Percentiles rank a stretch among this genome's conserved stretches.
Evolutionary conservation across 1,284 basidiomycete genomes (phyloP).

Genomic region (Trametes hirsuta): DNA sequence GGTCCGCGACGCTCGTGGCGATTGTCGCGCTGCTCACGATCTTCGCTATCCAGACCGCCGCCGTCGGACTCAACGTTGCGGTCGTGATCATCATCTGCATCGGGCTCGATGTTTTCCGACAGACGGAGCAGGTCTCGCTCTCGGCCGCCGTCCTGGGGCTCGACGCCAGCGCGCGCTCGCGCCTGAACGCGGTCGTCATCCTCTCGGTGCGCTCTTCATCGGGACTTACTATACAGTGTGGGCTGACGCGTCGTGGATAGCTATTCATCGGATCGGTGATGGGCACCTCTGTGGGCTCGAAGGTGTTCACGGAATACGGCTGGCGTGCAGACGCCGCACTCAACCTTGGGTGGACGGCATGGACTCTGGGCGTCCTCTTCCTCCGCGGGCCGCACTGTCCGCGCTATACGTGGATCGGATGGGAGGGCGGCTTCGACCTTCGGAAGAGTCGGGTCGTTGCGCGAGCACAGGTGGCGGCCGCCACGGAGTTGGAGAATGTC

Average conservation of each 20-base stretch:
- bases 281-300: conserved; percentile 56
- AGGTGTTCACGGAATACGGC: conserved; percentile 52
- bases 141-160: conserved; percentile 45
- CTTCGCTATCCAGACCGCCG: conserved; percentile 47
- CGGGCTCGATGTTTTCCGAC: conserved; percentile 51
- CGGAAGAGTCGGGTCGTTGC: conserved; percentile 25
- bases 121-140: conserved; percentile 47
- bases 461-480: conserved; percentile 1
- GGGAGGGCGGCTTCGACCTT: conserved; percentile 37
- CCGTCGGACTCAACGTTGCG: conserved; percentile 47
- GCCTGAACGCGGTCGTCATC: conserved; percentile 55
- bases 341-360: conserved; percentile 49
- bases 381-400: conserved; percentile 46
- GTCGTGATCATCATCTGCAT: conserved; percentile 49
- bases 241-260: conserved; percentile 13
- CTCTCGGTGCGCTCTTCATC: conserved; percentile 41
- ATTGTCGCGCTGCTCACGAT: conserved; percentile 38
- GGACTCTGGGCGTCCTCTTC: conserved; percentile 44
- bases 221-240: too few relatives aligned
- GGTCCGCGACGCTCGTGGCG: conserved; percentile 49
- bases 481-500: background rate
- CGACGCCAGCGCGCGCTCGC: conserved; percentile 43
- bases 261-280: conserved; percentile 51
- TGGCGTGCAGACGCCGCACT: conserved; percentile 54
- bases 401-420: conserved; percentile 44